Conservation (phyloP, 192 early-diverging fungal genomes). For the Coemansia sp. region DNA sequence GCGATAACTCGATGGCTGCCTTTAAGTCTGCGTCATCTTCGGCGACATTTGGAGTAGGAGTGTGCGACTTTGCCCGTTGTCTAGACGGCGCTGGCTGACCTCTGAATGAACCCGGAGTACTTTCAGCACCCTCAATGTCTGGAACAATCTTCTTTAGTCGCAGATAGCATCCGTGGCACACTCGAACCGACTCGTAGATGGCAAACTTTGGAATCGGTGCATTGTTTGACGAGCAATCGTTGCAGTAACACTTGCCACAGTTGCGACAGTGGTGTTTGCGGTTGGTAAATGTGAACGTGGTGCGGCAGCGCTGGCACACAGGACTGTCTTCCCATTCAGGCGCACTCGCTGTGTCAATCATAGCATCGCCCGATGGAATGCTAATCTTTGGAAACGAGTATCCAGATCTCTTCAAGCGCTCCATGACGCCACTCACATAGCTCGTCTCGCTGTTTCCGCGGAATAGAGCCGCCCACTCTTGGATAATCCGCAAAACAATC, state of each 20-base stretch:
- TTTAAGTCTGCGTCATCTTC: constrained; percentile 89
- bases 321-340: constrained; percentile 97
- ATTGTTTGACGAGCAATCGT: constrained; percentile 88
- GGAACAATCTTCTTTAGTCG: constrained; percentile 66
- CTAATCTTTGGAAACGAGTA: constrained; percentile 73
- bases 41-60: constrained; percentile 27
- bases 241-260: constrained; percentile 93
- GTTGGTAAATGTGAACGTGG: constrained; percentile 89
- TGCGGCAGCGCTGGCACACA: constrained; percentile 92
- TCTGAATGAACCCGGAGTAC: constrained; percentile 10
- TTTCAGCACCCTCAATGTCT: constrained; percentile 17
- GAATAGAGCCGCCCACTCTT: constrained; percentile 88
- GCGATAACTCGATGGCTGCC: constrained; percentile 87
- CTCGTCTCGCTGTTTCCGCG: constrained; percentile 74
- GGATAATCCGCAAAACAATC: constrained; percentile 75
- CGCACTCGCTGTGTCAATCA: constrained; percentile 88
- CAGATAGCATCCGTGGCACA: constrained; percentile 90
- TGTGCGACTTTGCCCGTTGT: constrained; percentile 11
- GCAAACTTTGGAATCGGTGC: constrained; percentile 83
- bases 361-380: constrained; percentile 57
- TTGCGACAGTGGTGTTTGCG: constrained; percentile 99
- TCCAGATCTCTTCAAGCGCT: constrained; percentile 71
- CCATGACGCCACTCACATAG: constrained; percentile 79
- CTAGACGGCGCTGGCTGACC: constrained; percentile 3
- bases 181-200: constrained; percentile 86